A percentile compares a stretch with the other conserved stretches of the same genome.
Evolutionary conservation across 257 asterid species (phyloP).

Genomic region (Nicotiana noctiflora): DNA sequence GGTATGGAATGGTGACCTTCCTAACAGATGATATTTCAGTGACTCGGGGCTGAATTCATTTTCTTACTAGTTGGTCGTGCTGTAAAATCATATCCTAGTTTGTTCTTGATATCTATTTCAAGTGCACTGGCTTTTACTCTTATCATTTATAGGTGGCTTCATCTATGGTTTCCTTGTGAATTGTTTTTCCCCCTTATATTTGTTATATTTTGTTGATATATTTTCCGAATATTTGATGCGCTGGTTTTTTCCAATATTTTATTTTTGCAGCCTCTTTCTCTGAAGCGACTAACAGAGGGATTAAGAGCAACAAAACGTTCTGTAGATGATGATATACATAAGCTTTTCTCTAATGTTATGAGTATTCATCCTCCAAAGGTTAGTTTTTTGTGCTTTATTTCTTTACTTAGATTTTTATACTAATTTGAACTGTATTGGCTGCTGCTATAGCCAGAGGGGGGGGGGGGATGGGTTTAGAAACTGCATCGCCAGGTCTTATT

Average conservation of each 20-base stretch:
- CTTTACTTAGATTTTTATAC: background rate
- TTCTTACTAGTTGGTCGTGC: background rate
- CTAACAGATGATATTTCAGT: background rate
- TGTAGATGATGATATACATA: conserved; percentile 57
- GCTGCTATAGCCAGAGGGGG: background rate
- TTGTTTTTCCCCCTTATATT: background rate
- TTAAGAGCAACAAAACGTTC: conserved; percentile 52
- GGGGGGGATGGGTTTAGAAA: background rate
- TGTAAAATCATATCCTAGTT: conserved; percentile 1
- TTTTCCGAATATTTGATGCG: background rate
- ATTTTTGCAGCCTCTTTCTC: conserved; percentile 73
- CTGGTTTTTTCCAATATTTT: conserved; percentile 2
- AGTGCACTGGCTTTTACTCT: background rate
- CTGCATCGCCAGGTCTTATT: background rate
- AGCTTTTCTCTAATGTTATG: conserved; percentile 74
- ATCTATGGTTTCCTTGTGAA: background rate
- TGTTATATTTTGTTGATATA: background rate
- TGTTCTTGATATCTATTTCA: background rate
- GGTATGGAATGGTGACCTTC: conserved; percentile 1
- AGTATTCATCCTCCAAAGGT: conserved; percentile 73
- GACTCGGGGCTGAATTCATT: background rate
- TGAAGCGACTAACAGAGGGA: conserved; percentile 81
- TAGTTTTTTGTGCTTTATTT: conserved; percentile 10
- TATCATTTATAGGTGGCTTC: background rate
- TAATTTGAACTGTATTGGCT: background rate